A percentile compares a stretch with the other conserved stretches of the same genome.
Conservation (phyloP, 2,329 filamentous ascomycete species). For the Corinectria fuckeliana region DNA sequence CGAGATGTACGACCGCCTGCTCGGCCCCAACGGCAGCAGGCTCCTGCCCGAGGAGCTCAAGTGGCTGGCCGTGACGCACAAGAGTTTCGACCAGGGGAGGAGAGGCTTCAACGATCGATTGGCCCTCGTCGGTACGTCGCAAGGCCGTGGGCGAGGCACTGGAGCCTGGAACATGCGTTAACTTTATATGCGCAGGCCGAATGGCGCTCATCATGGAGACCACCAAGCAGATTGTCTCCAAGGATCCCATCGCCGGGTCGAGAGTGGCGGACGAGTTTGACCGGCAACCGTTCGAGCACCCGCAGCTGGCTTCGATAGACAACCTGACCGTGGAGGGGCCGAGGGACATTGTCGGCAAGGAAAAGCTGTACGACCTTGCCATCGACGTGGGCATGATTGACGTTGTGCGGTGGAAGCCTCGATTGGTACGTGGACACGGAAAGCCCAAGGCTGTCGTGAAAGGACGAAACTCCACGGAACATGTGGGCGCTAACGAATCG, state of each 20-base stretch:
- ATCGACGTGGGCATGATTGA: conserved; percentile 72
- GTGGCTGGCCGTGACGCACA: conserved; percentile 96
- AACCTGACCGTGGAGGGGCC: conserved; percentile 71
- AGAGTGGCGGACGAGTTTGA: conserved; percentile 55
- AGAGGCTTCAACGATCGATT: conserved; percentile 94
- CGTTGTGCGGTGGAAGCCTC: conserved; percentile 89
- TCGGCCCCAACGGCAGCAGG: conserved; percentile 75
- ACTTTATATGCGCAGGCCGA: conserved; percentile 38
- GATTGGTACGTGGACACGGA: conserved; percentile 64
- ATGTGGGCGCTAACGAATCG: conserved; percentile 7
- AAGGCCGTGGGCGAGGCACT: not conserved
- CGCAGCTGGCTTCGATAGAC: conserved; percentile 73
- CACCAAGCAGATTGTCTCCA: conserved; percentile 47
- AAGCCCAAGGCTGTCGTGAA: not conserved
- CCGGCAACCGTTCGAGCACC: conserved; percentile 72
- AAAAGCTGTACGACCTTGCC: conserved; percentile 72
- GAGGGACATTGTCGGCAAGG: conserved; percentile 65
- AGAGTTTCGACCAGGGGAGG: conserved; percentile 95
- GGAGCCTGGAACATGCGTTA: conserved; percentile 7
- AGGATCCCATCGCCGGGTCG: conserved; percentile 37
- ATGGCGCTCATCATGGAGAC: conserved; percentile 48
- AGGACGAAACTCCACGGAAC: not conserved
- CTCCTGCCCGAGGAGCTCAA: conserved; percentile 89
- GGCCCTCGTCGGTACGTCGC: conserved; percentile 77
- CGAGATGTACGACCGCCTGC: conserved; percentile 75